Evolutionary conservation across 2,329 filamentous ascomycete genomes (phyloP), one percentile per base, ranked within the genome.

Genomic region (Colletotrichum liriopes): DNA sequence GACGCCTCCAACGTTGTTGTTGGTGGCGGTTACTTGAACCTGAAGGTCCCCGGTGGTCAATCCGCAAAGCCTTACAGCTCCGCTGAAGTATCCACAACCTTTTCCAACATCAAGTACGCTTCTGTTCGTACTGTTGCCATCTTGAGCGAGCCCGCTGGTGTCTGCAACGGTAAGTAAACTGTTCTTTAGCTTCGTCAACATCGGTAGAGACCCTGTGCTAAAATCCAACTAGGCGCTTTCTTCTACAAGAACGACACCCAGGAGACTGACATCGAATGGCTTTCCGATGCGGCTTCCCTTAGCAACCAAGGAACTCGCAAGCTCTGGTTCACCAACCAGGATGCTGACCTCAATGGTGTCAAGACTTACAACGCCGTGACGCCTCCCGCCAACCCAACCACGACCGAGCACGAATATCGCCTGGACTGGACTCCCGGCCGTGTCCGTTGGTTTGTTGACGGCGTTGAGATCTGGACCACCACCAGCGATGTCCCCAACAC

Each of bases 231-330:
- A 80, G 79, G 79, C 41, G 79, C 79, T 64, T 81, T 80, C 73
- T 78, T 79, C 39, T 80, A 79, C 65, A 23, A 75, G 8, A 74
- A 68, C 0, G 75, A 78, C 18, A 77, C 63, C 5, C 79, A 81
- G 32, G 79, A 80, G 59, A 77, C 75, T 1, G 79, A 80, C 2
- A 80, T 80, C 8, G 79, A 80, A 62, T 80, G 79, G 79, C 77
- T 80, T 18, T 80, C 79, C 0, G 78, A 81, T 16, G 43, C 75
- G 14, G 71, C 71, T 1, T 79, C 77, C 1, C 35, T 73, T 8
- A 79, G 78, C 45, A 79, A 80, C 47, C 43, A 23, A 3, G 79
- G 79, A 4, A 69, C 72, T 16, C 75, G 77, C n/a, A 67, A 72
- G 20, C 56, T 80, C 29, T 81, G 78, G 78, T 59, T 79, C 37